Evolutionary conservation across 495 filamentous ascomycete species (phyloP), one percentile per base, ranked within the genome.

Genomic region (Sordaria brevicollis): DNA sequence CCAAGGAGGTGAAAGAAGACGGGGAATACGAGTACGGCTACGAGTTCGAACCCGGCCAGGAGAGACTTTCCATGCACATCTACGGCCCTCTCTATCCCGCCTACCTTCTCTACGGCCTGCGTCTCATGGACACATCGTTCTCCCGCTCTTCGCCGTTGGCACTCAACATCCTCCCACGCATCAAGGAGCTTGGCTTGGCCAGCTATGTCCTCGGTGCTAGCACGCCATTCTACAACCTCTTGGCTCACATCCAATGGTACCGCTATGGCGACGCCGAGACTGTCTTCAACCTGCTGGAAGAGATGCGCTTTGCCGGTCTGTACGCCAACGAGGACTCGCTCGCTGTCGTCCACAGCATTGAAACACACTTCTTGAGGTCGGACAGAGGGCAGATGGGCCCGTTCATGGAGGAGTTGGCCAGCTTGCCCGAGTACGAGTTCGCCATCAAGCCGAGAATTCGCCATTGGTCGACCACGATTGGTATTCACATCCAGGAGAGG

Each of bases 221-320:
- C 34, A 90, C 90, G 2, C 79, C 82, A 0, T 86, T 96, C 39
- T 96, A 92, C 79, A 92, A 94, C 76, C 87, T 90, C 65, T 79
- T 94, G 38, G 81, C 93, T 25, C 74, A 80, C 31, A 84, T 91
- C 37, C 80, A 87, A 69, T 94, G 91, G 89, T 78, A 78, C 36
- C 83, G 85, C 3, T 87, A 88, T 71, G 82, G 84, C 5, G 87
- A 95, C 73, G 79, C 91, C 2, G 73, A 79, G 10, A 85, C 83
- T 10, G 85, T 94, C 37, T 75, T 89, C 11, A 81, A 87, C 11
- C 79, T 93, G 4, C 79, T 96, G 7, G 79, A 82, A 49, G 92
- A 97, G 78, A 97, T 97, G 93, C 88, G 91, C 41, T 77, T 85
- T 9, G 86, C 83, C 1, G 92, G 91, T 8, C 77, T 94, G 31